Evolutionary conservation across 1,284 basidiomycete genomes (phyloP), one percentile per base, ranked within the genome.

Genomic region (Filobasidium uniguttulatum): DNA sequence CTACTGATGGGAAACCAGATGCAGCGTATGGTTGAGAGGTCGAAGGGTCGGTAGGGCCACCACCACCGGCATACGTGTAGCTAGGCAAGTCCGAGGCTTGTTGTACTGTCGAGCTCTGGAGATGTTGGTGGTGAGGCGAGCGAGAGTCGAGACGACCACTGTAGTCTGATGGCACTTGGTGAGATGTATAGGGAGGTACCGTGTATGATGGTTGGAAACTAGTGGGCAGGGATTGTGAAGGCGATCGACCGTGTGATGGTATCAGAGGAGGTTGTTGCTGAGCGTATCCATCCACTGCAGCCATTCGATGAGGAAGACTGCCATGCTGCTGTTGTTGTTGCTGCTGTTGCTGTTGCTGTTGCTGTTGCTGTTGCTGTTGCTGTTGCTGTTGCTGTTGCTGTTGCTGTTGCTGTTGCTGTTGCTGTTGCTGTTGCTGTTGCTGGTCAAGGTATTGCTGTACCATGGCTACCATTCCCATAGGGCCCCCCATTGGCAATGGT

Each of bases 391-490:
- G 22, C 17, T 7, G 7, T 23, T n/a, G 19, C 25, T n/a, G 40
- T 25, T 43, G 26, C 17, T n/a, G 43, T n/a, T 23, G 43, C 12
- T 25, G 28, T 31, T 25, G 45, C 28, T 12, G 4, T 31, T 46
- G 45, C 19, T 15, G 46, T 9, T 46, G 44, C 9, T 46, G 29
- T 29, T 22, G 23, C 15, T 48, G 37, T 9, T 38, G 35, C 19
- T 14, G 14, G 36, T 38, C 36, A 19, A 38, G 36, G 36, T 38
- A 38, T 38, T 38, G 36, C 36, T 38, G 36, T 14, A 44, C 41
- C 41, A 26, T 26, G 15, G 41, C 41, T 14, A 44, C 23, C 41
- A 44, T 44, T 26, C 41, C 23, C 41, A 44, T 44, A 14, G 23
- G 41, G 14, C 3, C 15, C 19, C 17, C 14, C 28, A 19, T 6